Base-by-base conservation (phyloP, 2,329 filamentous ascomycete species). In the Immersiporthe knoxdaviesiana region DNA sequence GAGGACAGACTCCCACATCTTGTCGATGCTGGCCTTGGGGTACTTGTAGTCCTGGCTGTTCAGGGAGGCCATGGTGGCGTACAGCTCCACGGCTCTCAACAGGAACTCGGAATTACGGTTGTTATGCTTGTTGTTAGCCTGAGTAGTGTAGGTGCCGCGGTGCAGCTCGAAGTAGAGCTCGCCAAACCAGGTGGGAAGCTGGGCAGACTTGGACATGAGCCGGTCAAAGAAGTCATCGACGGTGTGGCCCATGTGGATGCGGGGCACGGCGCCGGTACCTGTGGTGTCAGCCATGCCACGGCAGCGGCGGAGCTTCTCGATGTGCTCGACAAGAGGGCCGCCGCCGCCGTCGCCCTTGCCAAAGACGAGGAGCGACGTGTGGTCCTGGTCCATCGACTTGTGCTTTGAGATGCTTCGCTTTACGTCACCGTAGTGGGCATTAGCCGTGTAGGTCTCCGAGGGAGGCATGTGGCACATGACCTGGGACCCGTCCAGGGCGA, bases 91-190 rank as follows among this genome's bases (percentile, higher is more conserved):
- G 72, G 97, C 93, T 61, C 94, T 91, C 66, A 99, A 85, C 81
- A 97, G 80, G 66, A 92, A 89, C 80, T 99, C 96, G 0, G 93
- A 87, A 77, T 90, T 91, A 67, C 96, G 88, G 78, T 98, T 99
- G 83, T 97, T 95, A 74, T 89, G 89, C 83, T 99, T 99, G 84
- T 97, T 99, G 82, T 97, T 97, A 70, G 94, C 92, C 79, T 98
- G 95, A 0, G 95, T 97, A 3, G 96, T 99, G 81, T 98, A 98
- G 16, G 95, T 98, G 66, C 96, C 96, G 70, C 96, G 92, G 78
- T 99, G 96, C 63, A 99, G 87, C 80, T 99, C 96, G 79, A 99
- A 97, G 82, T 99, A 99, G 11, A 99, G 86, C 81, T 99, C 96
- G 56, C 96, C 96, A 78, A 97, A 97, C 96, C 96, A 99, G 1